phyloP scores from a whole-genome alignment of 441 rosid species.

The Hura crepitans region DNA sequence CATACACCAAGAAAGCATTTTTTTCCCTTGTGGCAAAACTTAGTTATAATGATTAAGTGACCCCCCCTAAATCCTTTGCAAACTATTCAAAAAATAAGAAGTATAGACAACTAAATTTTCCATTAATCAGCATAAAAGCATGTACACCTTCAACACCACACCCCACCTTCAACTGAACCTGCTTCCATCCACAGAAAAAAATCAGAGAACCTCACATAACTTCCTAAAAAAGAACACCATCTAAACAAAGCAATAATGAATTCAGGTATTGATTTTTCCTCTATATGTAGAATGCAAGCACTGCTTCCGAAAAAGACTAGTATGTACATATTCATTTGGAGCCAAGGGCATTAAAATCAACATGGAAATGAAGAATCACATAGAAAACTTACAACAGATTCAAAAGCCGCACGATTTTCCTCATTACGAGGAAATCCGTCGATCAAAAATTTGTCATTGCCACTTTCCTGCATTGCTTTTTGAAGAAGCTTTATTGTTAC shows the following conservation, averaged over 20 bases:
- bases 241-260: conserved; percentile 1
- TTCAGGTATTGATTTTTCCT: background rate
- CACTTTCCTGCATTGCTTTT: conserved; percentile 65
- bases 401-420: conserved; percentile 84
- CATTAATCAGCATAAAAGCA: background rate
- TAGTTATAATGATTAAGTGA: background rate
- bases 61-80: background rate
- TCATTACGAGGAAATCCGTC: conserved; percentile 95
- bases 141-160: background rate
- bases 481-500: conserved; percentile 85
- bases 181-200: background rate
- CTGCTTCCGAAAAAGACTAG: background rate
- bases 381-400: conserved; percentile 57
- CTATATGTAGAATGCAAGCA: background rate
- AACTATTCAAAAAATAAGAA: background rate
- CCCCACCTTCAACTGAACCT: background rate
- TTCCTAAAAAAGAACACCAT: background rate
- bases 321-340: background rate
- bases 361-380: background rate
- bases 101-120: background rate
- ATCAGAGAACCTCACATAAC: background rate
- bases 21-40: background rate
- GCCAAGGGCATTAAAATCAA: background rate
- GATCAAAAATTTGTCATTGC: conserved; percentile 73
- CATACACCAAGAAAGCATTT: background rate